phyloP scores from a whole-genome alignment of 805 yeast species.

The Saccharomycopsis javanensis region DNA sequence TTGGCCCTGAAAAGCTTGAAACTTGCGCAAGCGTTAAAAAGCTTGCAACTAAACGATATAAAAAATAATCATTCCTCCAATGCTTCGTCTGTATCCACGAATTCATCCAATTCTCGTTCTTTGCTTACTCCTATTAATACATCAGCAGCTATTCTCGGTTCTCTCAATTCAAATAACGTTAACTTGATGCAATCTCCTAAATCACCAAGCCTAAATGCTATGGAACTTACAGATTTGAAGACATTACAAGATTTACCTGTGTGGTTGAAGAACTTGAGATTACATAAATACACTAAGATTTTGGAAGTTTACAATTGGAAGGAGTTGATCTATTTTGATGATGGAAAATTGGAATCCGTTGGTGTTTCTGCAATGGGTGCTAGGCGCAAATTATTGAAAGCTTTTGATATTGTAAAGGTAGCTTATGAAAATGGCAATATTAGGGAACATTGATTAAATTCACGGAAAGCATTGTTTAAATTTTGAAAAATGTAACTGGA shows the following conservation, averaged over 20 bases:
- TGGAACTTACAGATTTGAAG: conserved; percentile 42
- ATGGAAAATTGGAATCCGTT: conserved; percentile 55
- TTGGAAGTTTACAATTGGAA: conserved; percentile 70
- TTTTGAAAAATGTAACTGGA: too few relatives aligned
- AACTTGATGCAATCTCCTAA: conserved; percentile 23
- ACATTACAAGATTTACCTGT: conserved; percentile 72
- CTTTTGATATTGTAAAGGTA: conserved; percentile 73
- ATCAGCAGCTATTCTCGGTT: conserved; percentile 7
- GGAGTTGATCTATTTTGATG: conserved; percentile 62
- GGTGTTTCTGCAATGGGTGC: conserved; percentile 97
- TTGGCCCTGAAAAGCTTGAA: not conserved
- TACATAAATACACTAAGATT: conserved; percentile 89
- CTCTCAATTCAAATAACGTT: conserved; percentile 17
- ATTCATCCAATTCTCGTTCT: conserved; percentile 7
- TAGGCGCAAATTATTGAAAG: conserved; percentile 82
- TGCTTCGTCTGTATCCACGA: conserved; percentile 1
- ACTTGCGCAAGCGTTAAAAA: conserved; percentile 15
- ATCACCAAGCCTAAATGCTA: conserved; percentile 39
- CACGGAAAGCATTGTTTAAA: too few relatives aligned
- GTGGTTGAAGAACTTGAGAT: conserved; percentile 81
- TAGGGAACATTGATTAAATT: not conserved
- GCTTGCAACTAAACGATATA: conserved; percentile 7
- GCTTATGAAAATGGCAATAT: conserved; percentile 33
- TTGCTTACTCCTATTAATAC: conserved; percentile 13
- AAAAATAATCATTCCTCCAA: conserved; percentile 3